These are phyloP conservation scores for Poa pratensis DNA, from an alignment of 176 grass and related monocot genomes.

Conservation along the genomic window DNA sequence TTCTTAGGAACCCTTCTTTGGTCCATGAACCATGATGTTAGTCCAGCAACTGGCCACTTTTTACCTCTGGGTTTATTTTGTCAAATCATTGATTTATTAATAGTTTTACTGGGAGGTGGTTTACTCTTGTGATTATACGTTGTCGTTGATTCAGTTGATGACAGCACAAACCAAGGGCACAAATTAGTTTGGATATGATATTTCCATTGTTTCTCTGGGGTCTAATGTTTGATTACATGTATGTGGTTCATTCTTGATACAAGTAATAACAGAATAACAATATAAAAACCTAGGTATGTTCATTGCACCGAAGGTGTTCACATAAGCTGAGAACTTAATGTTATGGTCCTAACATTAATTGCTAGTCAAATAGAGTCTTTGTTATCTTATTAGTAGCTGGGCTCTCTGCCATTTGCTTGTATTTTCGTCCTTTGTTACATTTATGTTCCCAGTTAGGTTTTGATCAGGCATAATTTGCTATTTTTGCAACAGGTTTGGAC, in stretches of 20 bases:
- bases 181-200: conserved; percentile 26
- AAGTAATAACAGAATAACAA: conserved; percentile 21
- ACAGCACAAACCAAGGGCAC: conserved; percentile 1
- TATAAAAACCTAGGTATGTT: conserved; percentile 17
- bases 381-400: conserved; percentile 3
- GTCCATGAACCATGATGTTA: conserved; percentile 1
- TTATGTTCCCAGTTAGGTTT: not conserved
- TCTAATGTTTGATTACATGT: conserved; percentile 5
- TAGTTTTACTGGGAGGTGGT: not conserved
- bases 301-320: not conserved
- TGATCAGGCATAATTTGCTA: conserved; percentile 26
- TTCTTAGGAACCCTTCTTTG: not conserved
- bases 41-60: not conserved
- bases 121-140: not conserved
- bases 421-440: conserved; percentile 19
- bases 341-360: not conserved
- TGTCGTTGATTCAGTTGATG: not conserved
- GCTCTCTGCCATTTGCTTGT: not conserved
- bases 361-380: not conserved
- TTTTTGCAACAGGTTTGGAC: conserved; percentile 72
- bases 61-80: not conserved
- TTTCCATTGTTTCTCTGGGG: not conserved
- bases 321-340: conserved; percentile 5
- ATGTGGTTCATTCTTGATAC: conserved; percentile 23
- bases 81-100: not conserved